Evolutionary conservation across 2,329 filamentous ascomycete species (phyloP), one percentile per base, ranked within the genome.

Genomic region (Chalaropsis thielavioides): DNA sequence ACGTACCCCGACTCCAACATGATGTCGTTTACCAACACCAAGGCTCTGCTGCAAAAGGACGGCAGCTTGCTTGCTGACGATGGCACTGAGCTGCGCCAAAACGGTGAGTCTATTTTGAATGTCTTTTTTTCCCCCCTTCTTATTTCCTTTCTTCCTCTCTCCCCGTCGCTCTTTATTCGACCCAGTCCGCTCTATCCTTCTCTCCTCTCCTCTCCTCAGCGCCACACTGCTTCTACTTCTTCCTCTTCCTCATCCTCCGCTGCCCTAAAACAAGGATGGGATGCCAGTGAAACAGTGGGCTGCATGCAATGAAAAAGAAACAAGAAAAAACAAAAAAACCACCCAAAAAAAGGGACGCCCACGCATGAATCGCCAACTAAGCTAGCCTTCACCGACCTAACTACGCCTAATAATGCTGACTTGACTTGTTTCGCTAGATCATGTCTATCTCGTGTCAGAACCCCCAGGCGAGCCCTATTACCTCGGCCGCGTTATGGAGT

Each of bases 401-500:
- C 24, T 13, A 11, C 22, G 46, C 40, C 15, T 5, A 62, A 40
- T n/a, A 8, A 41, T 59, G 38, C 41, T 63, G 24, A 64, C 58
- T 49, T 35, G 22, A 59, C 43, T 24, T 24, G 19, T 15, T 7
- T 24, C 10, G 6, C 43, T 64, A 85, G 82, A 84, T 76, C 81
- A 97, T 78, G 90, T 96, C 70, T 99, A 97, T 79, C 84, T 97
- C 68, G 88, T 99, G 69, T 97, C 92, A 76, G 94, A 99, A 76
- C 94, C 94, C 62, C 94, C 94, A 17, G 94, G 94, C 63, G 94
- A 99, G 76, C 94, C 94, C 64, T 99, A 99, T 77, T 99, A 99
- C 75, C 80, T 99, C 69, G 94, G 89, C 69, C 89, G 94, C 70
- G 94, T 99, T 74, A 99, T 99, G 94, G 92, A 99, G 75, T 97